A percentile compares a stretch with the other conserved stretches of the same genome.
Conservation (phyloP, 768 basidiomycete species). For the Hydnomerulius pinastri region DNA sequence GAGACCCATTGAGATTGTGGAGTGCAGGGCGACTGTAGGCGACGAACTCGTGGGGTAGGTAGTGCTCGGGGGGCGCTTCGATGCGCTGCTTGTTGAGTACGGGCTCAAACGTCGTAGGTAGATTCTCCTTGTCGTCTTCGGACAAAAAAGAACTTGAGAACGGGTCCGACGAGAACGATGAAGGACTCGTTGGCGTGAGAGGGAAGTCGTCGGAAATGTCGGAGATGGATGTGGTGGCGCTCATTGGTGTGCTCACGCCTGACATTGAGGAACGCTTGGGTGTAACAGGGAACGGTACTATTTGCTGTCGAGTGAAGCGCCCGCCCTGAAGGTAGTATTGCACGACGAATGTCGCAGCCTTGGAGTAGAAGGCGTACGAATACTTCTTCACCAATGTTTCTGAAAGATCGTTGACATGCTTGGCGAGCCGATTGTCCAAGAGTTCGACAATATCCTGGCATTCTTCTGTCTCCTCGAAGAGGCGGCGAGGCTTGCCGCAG, state of each 20-base stretch:
- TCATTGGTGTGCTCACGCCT: slow-evolving; percentile 71
- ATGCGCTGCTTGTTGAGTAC: slow-evolving; percentile 69
- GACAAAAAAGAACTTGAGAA: slow-evolving; percentile 62
- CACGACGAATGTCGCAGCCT: slow-evolving; percentile 90
- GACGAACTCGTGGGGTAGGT: slow-evolving; percentile 80
- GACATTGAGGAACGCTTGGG: slow-evolving; percentile 46
- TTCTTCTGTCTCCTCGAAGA: slow-evolving; percentile 84
- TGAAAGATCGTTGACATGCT: slow-evolving; percentile 89
- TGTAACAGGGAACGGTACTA: slow-evolving; percentile 62
- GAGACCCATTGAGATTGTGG: slow-evolving; percentile 73
- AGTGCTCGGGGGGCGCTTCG: slow-evolving; percentile 73
- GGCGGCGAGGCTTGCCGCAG: slow-evolving; percentile 74
- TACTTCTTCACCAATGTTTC: slow-evolving; percentile 98
- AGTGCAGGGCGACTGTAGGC: slow-evolving; percentile 76
- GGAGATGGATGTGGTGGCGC: slow-evolving; percentile 70
- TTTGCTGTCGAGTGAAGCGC: slow-evolving; percentile 57
- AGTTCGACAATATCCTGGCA: slow-evolving; percentile 82
- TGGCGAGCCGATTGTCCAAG: slow-evolving; percentile 84
- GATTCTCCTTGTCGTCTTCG: slow-evolving; percentile 83
- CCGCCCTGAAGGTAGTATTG: slow-evolving; percentile 93
- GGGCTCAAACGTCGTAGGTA: slow-evolving; percentile 69
- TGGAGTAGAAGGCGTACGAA: slow-evolving; percentile 94
- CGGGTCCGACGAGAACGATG: slow-evolving; percentile 38
- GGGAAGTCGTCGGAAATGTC: slow-evolving; percentile 85
- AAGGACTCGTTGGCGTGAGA: slow-evolving; percentile 75